Evolutionary conservation across 192 early-diverging fungal genomes (phyloP).

Genomic region (Rhizophagus sp.): DNA sequence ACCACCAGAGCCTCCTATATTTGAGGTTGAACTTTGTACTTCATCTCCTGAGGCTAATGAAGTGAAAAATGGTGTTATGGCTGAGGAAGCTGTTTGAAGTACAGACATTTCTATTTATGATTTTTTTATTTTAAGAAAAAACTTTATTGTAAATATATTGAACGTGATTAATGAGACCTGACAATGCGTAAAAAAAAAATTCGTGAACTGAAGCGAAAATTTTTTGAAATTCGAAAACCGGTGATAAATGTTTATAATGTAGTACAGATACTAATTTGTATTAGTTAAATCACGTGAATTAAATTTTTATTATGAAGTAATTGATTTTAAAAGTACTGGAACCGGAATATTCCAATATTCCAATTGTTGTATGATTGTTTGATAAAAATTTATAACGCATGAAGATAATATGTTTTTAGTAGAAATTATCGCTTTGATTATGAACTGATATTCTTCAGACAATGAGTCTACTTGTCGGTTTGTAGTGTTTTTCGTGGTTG

Average conservation of each 20-base stretch:
- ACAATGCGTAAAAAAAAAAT: background rate
- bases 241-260: background rate
- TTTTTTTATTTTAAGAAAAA: background rate
- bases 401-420: background rate
- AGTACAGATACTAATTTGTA: background rate
- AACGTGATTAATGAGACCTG: background rate
- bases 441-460: background rate
- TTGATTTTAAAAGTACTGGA: background rate
- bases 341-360: background rate
- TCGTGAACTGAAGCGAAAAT: background rate
- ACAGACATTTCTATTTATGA: conserved; percentile 15
- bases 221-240: background rate
- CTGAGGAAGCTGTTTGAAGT: conserved; percentile 30
- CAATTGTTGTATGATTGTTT: background rate
- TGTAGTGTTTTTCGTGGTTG: background rate
- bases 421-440: background rate
- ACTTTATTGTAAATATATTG: background rate
- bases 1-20: background rate
- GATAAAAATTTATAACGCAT: background rate
- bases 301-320: background rate
- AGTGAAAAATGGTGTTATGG: conserved; percentile 26
- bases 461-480: background rate
- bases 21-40: background rate
- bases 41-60: conserved; percentile 21
- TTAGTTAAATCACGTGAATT: background rate